phyloP scores from a whole-genome alignment of 75 land plant genomes.

The Sequoiadendron giganteum region DNA sequence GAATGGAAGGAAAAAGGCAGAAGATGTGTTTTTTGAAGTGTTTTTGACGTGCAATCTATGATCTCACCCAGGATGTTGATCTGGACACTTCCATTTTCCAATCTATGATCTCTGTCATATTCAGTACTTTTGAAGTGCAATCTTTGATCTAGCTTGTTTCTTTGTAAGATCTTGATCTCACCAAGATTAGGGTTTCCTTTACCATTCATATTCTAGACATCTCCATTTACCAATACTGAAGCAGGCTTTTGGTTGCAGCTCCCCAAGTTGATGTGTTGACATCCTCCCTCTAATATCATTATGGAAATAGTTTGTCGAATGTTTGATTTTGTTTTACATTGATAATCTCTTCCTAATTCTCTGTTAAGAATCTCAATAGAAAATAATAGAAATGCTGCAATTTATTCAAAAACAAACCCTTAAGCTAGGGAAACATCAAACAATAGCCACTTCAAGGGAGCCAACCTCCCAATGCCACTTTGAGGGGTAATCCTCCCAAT shows the following conservation, averaged over 20 bases:
- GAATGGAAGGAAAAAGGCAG: no score
- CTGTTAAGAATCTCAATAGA: no score
- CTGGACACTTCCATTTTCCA: no score
- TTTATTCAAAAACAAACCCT: no score
- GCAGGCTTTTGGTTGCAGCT: not conserved
- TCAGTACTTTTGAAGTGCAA: not conserved
- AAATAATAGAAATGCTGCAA: no score
- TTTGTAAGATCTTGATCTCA: not conserved
- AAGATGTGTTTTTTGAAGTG: no score
- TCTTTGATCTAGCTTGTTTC: not conserved
- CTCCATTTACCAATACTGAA: not conserved
- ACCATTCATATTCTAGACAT: not conserved
- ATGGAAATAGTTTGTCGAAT: not conserved
- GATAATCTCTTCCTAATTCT: no score
- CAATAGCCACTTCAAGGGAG: no score
- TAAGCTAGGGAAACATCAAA: no score
- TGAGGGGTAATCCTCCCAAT: no score
- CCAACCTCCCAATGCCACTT: no score
- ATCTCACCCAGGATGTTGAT: not conserved
- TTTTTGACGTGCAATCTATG: not conserved
- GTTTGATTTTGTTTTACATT: not conserved
- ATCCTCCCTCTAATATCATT: no score
- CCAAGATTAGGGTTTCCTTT: not conserved
- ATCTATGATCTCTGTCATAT: not conserved
- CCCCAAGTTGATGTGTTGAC: not conserved